Conservation (phyloP, 2,329 filamentous ascomycete species). For the Diaporthe capsici region DNA sequence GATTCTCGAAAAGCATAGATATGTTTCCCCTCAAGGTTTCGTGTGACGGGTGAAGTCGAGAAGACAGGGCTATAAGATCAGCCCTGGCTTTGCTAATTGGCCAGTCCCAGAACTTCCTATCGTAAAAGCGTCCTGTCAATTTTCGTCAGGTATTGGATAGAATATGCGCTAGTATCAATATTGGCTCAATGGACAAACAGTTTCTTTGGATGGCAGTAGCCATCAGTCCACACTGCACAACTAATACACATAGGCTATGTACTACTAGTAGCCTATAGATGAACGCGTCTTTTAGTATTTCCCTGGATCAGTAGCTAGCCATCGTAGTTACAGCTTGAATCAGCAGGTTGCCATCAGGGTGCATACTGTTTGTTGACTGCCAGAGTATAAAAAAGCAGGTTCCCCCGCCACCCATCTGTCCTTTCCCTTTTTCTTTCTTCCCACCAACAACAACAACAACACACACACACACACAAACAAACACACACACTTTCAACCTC, state of each 20-base stretch:
- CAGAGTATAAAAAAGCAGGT: neutral
- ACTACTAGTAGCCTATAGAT: neutral
- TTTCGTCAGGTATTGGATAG: no score
- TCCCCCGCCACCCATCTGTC: neutral
- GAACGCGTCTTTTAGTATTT: neutral
- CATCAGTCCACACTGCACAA: neutral
- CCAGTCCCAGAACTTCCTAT: neutral
- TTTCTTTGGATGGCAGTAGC: neutral
- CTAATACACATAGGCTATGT: neutral
- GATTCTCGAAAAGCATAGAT: neutral
- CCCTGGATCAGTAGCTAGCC: neutral
- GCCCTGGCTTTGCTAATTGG: neutral
- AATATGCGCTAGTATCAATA: no score
- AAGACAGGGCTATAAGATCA: neutral
- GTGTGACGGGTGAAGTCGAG: neutral
- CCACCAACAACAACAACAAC: neutral
- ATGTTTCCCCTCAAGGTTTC: neutral
- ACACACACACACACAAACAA: no score
- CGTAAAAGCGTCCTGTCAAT: no score
- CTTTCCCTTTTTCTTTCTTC: neutral
- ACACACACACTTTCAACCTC: neutral
- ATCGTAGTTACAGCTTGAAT: no score
- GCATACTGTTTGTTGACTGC: slow-evolving; percentile 1
- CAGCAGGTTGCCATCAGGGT: neutral
- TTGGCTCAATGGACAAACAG: neutral